A percentile compares a stretch with the other conserved stretches of the same genome.
These are phyloP conservation scores for Takashimella tepidaria DNA, from an alignment of 1,284 basidiomycete species.

Conservation along the genomic window DNA sequence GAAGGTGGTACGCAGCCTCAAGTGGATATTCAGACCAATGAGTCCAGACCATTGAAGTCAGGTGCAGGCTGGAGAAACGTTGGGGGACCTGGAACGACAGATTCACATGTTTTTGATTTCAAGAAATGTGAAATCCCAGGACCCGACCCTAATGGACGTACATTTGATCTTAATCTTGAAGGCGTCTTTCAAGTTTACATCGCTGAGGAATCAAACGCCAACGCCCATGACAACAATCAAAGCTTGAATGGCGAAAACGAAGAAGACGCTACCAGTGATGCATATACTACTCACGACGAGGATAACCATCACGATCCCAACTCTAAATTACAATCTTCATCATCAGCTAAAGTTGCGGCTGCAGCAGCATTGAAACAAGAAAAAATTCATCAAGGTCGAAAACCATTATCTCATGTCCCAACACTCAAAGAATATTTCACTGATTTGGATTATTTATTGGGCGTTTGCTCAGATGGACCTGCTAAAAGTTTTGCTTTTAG, in stretches of 20 bases:
- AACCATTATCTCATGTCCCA: conserved; percentile 71
- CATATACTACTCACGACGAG: background rate
- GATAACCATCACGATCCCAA: too few species aligned
- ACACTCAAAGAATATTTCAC: conserved; percentile 89
- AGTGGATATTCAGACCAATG: too few species aligned
- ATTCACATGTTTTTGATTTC: conserved; percentile 56
- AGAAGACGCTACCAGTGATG: background rate
- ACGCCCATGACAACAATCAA: too few species aligned
- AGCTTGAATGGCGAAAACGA: conserved; percentile 10
- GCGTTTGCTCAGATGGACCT: conserved; percentile 85
- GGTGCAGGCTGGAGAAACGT: background rate
- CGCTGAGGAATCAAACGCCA: background rate
- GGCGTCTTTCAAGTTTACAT: conserved; percentile 82
- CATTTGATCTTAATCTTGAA: conserved; percentile 71
- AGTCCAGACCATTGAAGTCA: background rate
- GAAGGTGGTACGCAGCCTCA: too few species aligned
- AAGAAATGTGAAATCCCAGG: conserved; percentile 67
- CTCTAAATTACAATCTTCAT: background rate
- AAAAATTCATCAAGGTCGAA: background rate
- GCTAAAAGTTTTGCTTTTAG: conserved; percentile 95
- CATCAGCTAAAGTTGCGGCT: background rate
- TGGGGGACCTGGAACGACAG: conserved; percentile 10
- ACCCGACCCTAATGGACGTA: conserved; percentile 48
- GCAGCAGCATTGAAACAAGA: background rate
- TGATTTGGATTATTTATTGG: conserved; percentile 86